Base-by-base conservation (phyloP, 139 green algal genomes). In the Coelastrella sp. region DNA sequence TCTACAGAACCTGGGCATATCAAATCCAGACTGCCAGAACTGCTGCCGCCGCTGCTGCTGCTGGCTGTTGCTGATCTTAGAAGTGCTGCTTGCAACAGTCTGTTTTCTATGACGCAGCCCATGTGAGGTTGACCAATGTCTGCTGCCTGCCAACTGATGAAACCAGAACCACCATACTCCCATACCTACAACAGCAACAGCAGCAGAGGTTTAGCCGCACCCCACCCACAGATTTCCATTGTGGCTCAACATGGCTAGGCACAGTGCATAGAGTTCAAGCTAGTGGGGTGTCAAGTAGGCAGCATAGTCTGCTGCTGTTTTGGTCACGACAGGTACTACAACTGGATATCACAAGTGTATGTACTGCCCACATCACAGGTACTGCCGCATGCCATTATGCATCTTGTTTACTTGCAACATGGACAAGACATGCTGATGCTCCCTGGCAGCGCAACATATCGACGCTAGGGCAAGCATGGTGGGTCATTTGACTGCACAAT, bases 91-190 rank as follows among this genome's bases (percentile, higher is more conserved):
- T 96, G 93, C 60, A 97, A 64, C 60, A 94, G 64, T 1, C 34
- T 66, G 85, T 97, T 97, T 60, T 97, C 94, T 34, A 90, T 91
- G 2, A 97, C 93, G 34, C 88, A 86, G 32, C 92, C 94, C 90
- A 97, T 95, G 41, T 84, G 69, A 5, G 77, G 45, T 25, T 57
- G 37, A 17, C 87, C 88, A 7, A 88, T 34, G 19, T 94, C 88
- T 15, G 59, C 60, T 0, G 92, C 87, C 2, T 86, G 37, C 88
- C 94, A 97, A 5, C 87, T 85, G 23, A 97, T 86, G 74, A 80
- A 91, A 3, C 90, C 92, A 11, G 50, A 51, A 30, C 85, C 88
- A 21, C 51, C 81, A 32, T 71, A 75, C 63, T 93, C 90, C 91
- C 91, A 94, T 1, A 94, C 91, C 87, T 92, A 51, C 35, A 53